These are phyloP conservation scores for Fraxinus xanthoxyloides DNA, from an alignment of 305 asterid species.

Conservation along the genomic window DNA sequence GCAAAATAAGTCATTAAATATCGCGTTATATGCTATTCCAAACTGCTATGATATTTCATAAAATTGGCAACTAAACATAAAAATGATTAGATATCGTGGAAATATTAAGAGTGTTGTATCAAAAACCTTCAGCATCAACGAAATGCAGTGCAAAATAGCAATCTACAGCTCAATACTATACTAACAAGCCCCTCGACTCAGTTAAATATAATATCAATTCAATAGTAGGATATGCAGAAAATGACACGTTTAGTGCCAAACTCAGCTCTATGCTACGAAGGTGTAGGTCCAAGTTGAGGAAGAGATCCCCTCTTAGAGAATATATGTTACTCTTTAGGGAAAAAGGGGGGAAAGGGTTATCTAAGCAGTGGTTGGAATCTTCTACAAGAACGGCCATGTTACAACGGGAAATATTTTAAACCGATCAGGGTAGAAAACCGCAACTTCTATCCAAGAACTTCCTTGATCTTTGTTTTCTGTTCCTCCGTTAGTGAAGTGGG, in stretches of 20 bases:
- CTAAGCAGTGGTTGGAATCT: constrained; percentile 11
- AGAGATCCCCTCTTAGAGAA: not conserved
- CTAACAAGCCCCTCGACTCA: not conserved
- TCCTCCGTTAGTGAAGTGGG: constrained; percentile 69
- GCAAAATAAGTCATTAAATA: not conserved
- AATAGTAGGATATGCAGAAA: not conserved
- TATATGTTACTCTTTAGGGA: not conserved
- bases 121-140: not conserved
- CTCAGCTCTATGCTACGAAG: not conserved
- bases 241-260: not conserved
- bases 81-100: not conserved
- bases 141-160: not conserved
- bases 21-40: not conserved
- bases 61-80: not conserved
- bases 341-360: not conserved
- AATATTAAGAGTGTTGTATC: not conserved
- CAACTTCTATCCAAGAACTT: constrained; percentile 48
- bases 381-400: constrained; percentile 8
- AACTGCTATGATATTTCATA: not conserved
- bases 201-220: not conserved
- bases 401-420: not conserved
- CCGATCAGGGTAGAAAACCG: not conserved
- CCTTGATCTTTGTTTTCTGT: constrained; percentile 83
- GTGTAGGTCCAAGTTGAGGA: not conserved
- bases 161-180: not conserved